Conservation (phyloP, 176 grass and related monocot species). For the Eremochloa ophiuroides region DNA sequence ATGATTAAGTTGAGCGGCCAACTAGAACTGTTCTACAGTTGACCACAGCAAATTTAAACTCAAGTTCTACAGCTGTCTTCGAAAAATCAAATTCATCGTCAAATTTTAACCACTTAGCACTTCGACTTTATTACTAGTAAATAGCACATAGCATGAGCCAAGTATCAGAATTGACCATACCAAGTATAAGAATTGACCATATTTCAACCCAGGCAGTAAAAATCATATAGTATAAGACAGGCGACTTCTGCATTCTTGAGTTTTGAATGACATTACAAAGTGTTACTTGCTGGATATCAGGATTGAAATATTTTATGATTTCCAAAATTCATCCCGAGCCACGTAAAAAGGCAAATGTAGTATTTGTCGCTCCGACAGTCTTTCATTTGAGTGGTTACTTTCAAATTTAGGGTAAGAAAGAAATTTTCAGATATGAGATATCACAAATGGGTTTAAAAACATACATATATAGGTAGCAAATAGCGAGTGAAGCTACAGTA, state of each 20-base stretch:
- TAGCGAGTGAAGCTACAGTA: conserved; percentile 49
- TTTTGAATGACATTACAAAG: neutral
- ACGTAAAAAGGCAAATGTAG: neutral
- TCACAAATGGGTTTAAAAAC: neutral
- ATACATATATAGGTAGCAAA: conserved; percentile 91
- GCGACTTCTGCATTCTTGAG: neutral
- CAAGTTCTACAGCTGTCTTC: neutral
- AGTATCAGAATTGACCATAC: conserved; percentile 1
- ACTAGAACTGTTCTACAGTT: neutral
- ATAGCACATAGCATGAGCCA: neutral
- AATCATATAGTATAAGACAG: neutral
- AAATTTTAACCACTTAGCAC: neutral
- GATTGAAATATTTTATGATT: neutral
- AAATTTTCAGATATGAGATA: neutral
- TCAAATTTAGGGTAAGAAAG: neutral
- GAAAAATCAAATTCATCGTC: neutral
- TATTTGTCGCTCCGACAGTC: neutral
- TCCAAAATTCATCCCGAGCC: neutral
- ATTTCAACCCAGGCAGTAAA: neutral
- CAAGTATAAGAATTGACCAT: neutral
- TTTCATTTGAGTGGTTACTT: neutral
- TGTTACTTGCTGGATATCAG: neutral
- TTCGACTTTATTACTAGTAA: neutral
- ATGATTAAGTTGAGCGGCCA: neutral
- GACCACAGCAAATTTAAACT: neutral